Evolutionary conservation across 1,139 yeast species (phyloP), one percentile per base, ranked within the genome.

Genomic region (Maudiozyma humilis): DNA sequence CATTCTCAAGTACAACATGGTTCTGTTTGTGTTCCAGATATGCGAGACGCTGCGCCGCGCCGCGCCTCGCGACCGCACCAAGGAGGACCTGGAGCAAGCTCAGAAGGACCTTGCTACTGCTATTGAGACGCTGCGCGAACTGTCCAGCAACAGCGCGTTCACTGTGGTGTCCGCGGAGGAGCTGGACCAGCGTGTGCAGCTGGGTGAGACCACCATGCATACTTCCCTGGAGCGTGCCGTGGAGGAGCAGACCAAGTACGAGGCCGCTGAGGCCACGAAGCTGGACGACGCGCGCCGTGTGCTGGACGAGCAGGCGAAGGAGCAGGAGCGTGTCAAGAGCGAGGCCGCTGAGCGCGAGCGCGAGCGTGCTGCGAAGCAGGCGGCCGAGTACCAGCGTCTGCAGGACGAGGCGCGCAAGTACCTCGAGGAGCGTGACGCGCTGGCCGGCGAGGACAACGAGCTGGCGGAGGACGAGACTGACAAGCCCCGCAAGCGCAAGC

Each of bases 11-110:
- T 91, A 85, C 68, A 91, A 91, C 59, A 73, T 82, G 46, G 95
- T 96, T 0, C 84, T 82, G 59, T 72, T 91, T 41, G 84, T 85
- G 57, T 87, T 83, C 65, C 95, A 88, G 62, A 71, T 86, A 49
- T 96, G 96, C 0, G 96, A 88, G 54, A 78, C 79, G 51, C 67
- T 89, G 30, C 76, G 85, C 50, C 83, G 83, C 52, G 65, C 79
- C 33, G 74, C 82, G 0, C 67, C 73, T 10, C 72, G 73, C 36
- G 76, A 77, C 52, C 76, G 96, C 56, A 73, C 75, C 1, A 65
- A 79, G 37, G 73, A 68, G 4, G 88, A 82, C 48, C 75, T 91
- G 47, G 75, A 78, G 48, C 64, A 65, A 2, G 80, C 88, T 2
- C 68, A 75, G 14, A 59, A 56, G 12, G 84, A 79, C 4, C 72